phyloP scores from a whole-genome alignment of 2,329 filamentous ascomycete genomes.

The Ascochyta viciae-villosae region DNA sequence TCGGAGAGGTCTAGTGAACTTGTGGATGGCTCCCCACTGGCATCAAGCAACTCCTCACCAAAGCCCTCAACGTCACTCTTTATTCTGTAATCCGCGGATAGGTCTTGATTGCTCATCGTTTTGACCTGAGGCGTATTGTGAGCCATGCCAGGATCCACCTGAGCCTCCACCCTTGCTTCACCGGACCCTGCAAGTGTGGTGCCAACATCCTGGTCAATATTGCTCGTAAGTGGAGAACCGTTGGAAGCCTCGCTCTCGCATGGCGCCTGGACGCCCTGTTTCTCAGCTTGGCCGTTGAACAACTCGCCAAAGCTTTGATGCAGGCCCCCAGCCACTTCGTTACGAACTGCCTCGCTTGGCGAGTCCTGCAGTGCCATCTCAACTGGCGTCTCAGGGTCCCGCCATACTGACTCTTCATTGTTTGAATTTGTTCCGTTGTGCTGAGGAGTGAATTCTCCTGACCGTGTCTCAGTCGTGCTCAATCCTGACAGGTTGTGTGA shows the following conservation, averaged over 20 bases:
- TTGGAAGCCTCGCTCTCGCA: not conserved
- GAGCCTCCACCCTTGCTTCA: not conserved
- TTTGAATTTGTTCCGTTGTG: not conserved
- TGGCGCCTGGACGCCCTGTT: not conserved
- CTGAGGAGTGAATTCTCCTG: not conserved
- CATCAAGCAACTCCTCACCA: not conserved
- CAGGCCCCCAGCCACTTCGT: not conserved
- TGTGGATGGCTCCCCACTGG: not conserved
- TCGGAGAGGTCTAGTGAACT: not conserved
- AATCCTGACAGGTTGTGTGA: not conserved
- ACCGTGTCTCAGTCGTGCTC: not conserved
- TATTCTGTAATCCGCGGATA: not conserved
- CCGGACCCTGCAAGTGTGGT: not conserved
- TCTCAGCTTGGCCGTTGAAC: not conserved
- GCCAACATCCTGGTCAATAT: not conserved
- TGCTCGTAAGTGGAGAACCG: not conserved
- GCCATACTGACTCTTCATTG: not conserved
- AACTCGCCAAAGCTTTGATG: not conserved
- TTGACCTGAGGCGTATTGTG: not conserved
- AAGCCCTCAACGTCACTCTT: not conserved
- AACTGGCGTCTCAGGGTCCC: not conserved
- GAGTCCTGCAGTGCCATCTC: not conserved
- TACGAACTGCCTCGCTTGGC: not conserved
- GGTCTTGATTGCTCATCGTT: not conserved
- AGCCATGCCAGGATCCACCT: slow-evolving; percentile 2